These are phyloP conservation scores for Acidiella bohemica DNA, from an alignment of 495 filamentous ascomycete species.

Conservation along the genomic window DNA sequence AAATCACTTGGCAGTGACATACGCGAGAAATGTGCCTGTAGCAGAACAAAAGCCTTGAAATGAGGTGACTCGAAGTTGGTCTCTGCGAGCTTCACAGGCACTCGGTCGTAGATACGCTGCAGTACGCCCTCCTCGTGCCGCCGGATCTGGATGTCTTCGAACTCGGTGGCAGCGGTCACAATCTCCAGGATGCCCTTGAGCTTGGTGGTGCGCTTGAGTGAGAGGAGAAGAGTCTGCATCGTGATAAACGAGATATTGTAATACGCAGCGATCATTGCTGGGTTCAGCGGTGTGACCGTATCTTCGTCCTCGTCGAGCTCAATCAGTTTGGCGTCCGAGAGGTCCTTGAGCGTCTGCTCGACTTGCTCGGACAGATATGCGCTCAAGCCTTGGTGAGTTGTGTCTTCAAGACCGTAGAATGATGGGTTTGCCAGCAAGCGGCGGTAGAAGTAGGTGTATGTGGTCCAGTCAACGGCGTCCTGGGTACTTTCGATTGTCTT, in stretches of 20 bases:
- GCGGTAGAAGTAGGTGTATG: conserved; percentile 97
- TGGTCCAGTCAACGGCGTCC: conserved; percentile 96
- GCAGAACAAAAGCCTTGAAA: conserved; percentile 92
- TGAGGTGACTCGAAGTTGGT: conserved; percentile 85
- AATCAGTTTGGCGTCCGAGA: conserved; percentile 88
- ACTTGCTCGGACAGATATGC: conserved; percentile 91
- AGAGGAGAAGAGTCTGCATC: conserved; percentile 99
- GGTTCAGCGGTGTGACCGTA: conserved; percentile 74
- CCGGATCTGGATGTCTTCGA: conserved; percentile 87
- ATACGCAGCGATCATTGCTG: conserved; percentile 95
- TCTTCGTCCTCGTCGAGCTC: conserved; percentile 96
- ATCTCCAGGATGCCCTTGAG: conserved; percentile 95
- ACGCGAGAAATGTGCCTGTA: conserved; percentile 94
- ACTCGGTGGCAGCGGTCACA: conserved; percentile 91
- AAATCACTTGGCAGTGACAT: conserved; percentile 94
- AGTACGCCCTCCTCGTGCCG: conserved; percentile 84
- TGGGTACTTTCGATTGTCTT: conserved; percentile 87
- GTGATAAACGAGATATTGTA: conserved; percentile 99
- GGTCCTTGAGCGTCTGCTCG: conserved; percentile 80
- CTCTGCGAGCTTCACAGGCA: conserved; percentile 88
- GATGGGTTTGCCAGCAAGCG: conserved; percentile 93
- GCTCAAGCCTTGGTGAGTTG: conserved; percentile 84
- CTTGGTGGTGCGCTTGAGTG: conserved; percentile 73
- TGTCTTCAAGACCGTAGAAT: conserved; percentile 83
- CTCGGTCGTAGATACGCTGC: conserved; percentile 80